These are phyloP conservation scores for Nemania serpens DNA, from an alignment of 2,329 filamentous ascomycete species.

Conservation along the genomic window DNA sequence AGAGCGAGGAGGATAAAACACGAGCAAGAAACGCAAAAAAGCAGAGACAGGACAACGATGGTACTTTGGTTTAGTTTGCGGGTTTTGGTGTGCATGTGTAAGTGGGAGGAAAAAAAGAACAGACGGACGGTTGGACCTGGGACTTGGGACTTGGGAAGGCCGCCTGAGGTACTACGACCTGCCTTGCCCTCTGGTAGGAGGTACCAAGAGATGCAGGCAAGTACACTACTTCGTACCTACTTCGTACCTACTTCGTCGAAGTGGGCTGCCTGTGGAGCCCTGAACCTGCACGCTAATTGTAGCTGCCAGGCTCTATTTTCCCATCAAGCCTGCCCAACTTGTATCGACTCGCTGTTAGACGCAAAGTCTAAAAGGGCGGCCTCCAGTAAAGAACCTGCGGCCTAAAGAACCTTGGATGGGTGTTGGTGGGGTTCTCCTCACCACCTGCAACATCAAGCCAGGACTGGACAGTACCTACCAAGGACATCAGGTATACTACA, in stretches of 20 bases:
- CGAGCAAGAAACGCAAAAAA: slow-evolving; percentile 40
- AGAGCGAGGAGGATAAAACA: slow-evolving; percentile 50
- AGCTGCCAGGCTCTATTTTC: slow-evolving; percentile 7
- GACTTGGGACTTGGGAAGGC: slow-evolving; percentile 27
- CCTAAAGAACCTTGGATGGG: slow-evolving; percentile 10
- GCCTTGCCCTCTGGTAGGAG: no score
- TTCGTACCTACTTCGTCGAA: neutral
- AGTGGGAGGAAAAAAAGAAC: slow-evolving; percentile 39
- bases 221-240: neutral
- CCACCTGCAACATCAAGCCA: neutral
- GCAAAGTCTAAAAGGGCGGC: slow-evolving; percentile 21
- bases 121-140: slow-evolving; percentile 38
- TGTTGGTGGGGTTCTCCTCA: slow-evolving; percentile 1
- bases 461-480: neutral
- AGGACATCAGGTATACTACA: no score
- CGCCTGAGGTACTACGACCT: no score
- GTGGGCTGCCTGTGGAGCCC: slow-evolving; percentile 13
- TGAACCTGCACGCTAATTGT: neutral
- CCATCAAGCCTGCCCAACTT: slow-evolving; percentile 7
- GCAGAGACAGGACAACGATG: slow-evolving; percentile 44
- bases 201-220: slow-evolving; percentile 3
- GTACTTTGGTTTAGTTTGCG: slow-evolving; percentile 43
- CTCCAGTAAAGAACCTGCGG: neutral
- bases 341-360: slow-evolving; percentile 16
- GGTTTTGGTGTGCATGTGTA: slow-evolving; percentile 39